phyloP scores from a whole-genome alignment of 2,329 filamentous ascomycete genomes.

The Cercospora nicotianae region DNA sequence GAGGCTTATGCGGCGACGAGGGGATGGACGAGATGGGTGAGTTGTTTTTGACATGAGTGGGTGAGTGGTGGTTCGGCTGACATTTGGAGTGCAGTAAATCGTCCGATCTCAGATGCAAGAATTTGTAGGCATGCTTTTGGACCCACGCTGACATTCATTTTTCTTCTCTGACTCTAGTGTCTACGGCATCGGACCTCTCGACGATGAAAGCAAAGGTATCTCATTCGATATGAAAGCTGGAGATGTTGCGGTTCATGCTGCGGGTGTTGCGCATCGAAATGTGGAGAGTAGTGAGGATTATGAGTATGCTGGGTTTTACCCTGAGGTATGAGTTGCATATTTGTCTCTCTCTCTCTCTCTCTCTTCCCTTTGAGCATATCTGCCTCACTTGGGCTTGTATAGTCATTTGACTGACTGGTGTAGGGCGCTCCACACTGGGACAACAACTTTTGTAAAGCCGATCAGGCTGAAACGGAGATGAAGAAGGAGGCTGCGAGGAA shows the following conservation, averaged over 20 bases:
- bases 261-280: constrained; percentile 33
- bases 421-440: constrained; percentile 29
- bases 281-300: constrained; percentile 29
- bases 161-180: neutral
- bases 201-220: constrained; percentile 14
- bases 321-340: constrained; percentile 17
- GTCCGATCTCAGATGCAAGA: too few species aligned
- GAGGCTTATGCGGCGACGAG: constrained; percentile 31
- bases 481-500: constrained; percentile 12
- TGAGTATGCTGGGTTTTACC: constrained; percentile 34
- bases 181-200: constrained; percentile 19
- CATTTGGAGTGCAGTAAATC: too few species aligned
- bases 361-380: too few species aligned
- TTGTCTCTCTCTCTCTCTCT: too few species aligned
- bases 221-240: constrained; percentile 20
- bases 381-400: too few species aligned
- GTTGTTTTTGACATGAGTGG: too few species aligned
- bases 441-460: constrained; percentile 33
- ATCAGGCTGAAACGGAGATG: constrained; percentile 21
- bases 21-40: constrained; percentile 22
- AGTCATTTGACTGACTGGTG: too few species aligned
- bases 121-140: too few species aligned
- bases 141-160: too few species aligned
- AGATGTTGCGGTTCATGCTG: constrained; percentile 24
- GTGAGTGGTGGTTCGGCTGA: too few species aligned